Conservation (phyloP, 1,284 basidiomycete genomes). For the Agroathelia rolfsii region DNA sequence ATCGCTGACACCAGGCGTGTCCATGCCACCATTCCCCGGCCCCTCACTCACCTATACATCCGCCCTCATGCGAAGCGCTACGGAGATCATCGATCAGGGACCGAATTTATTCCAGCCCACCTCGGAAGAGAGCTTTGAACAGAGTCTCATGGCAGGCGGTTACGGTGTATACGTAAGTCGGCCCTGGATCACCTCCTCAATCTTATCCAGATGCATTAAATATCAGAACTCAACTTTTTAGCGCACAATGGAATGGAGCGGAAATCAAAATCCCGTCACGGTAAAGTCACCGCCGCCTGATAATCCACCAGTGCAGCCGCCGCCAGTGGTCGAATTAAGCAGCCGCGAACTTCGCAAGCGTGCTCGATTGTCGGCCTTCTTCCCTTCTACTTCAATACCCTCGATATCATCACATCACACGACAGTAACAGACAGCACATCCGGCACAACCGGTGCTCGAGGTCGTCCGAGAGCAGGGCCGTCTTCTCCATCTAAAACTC, state of each 20-base stretch:
- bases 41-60: too few relatives aligned
- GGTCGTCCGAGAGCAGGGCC: too few relatives aligned
- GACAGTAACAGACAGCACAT: too few relatives aligned
- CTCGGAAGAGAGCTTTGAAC: conserved; percentile 15
- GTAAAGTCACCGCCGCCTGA: conserved; percentile 31
- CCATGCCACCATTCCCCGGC: too few relatives aligned
- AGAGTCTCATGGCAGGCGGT: conserved; percentile 14
- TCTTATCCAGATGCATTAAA: conserved; percentile 11
- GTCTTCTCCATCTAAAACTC: too few relatives aligned
- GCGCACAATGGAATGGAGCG: conserved; percentile 23
- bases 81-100: too few relatives aligned
- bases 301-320: conserved; percentile 24
- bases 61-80: too few relatives aligned
- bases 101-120: conserved; percentile 12
- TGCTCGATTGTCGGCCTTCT: conserved; percentile 54
- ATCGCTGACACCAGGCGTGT: too few relatives aligned
- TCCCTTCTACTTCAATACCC: conserved; percentile 17
- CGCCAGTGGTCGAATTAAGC: conserved; percentile 38
- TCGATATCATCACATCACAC: conserved; percentile 13
- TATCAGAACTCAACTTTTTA: conserved; percentile 13
- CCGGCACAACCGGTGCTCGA: too few relatives aligned
- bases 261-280: conserved; percentile 44
- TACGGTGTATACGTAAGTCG: conserved; percentile 14
- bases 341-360: conserved; percentile 55
- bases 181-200: neutral